Base-by-base conservation (phyloP, 768 basidiomycete species). In the Kwoniella botswanensis region DNA sequence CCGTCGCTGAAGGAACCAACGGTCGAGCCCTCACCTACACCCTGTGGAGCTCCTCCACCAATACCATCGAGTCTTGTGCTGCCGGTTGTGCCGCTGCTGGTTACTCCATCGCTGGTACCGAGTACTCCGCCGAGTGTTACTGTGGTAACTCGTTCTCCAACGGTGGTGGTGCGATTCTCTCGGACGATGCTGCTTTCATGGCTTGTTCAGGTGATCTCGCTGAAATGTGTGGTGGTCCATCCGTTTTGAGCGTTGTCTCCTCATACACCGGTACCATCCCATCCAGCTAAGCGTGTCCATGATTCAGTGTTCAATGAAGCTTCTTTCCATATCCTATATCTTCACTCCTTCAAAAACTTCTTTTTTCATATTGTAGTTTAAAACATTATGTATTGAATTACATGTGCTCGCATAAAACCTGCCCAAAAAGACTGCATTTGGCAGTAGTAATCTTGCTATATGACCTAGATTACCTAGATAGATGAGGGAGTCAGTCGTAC, bases 41-140 rank as follows among this genome's bases (percentile, higher is more conserved):
- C 13, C 56, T 68, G 2, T 70, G 63, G 29, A 60, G 56, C 18
- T 53, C 35, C 17, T 46, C 68, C 62, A 43, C 57, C 70, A 73
- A 74, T 68, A 72, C 71, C 59, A 54, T 76, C 50, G 70, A 60
- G 29, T 61, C 67, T 26, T 73, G 74, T 62, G 72, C 75, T 42
- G 56, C 60, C n/a, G 68, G 71, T 35, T 78, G 74, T 70, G 65
- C 68, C 50, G 71, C 60, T 17, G 29, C 46, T 13, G 71, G 71
- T 35, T 72, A 68, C 71, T 46, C 67, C 62, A 61, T 72, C 63
- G 42, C 61, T 35, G 71, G 71, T 55, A 72, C 71, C 41, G 71
- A 72, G 56, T 72, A 72, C 67, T 64, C 67, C 21, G 42, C 62
- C 55, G 71, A 72, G 42, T 72, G 71, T 41, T 72, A 64, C 58